Base-by-base conservation (phyloP, 768 basidiomycete genomes). In the Boletus speciosus region DNA sequence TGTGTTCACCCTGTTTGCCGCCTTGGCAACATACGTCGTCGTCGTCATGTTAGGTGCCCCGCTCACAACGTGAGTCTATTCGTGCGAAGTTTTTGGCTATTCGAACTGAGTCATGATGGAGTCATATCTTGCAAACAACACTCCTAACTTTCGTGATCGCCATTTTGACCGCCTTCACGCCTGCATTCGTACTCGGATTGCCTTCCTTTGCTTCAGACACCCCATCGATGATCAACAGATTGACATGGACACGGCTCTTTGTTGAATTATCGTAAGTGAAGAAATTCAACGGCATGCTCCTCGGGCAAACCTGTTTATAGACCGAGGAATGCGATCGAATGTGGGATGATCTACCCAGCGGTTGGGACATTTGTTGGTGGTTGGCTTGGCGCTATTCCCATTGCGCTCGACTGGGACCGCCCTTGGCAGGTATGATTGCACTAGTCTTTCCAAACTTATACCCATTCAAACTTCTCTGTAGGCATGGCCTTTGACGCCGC, bases 321-420 rank as follows among this genome's bases (percentile, higher is more conserved):
- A 36, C 70, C 74, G 21, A 80, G 76, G 58, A 85, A 81, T n/a
- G 77, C 85, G 4, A 65, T 90, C 27, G 96, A 98, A 68, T 76
- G 86, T 49, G 83, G 84, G 0, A 68, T 96, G 21, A 80, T 95
- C 16, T 93, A 90, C 62, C 91, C 96, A 15, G 80, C 81, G 11
- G 63, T 86, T 25, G 91, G 91, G 38, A 75, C 89, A 0, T 59
- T 88, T 40, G 29, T 85, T 19, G 96, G 95, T 6, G 77, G 81
- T 41, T 97, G 93, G 95, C 35, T 80, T 14, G 94, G 93, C 15
- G 83, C 81, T 10, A 76, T 95, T 43, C 90, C 93, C 2, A 86
- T 94, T 43, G 89, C 92, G 0, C 82, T 98, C 16, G 96, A 98
- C 71, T 98, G 96, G 96, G 94, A 94, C 65, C 81, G 93, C 36